These are phyloP conservation scores for Petasospora fabianii DNA, from an alignment of 1,139 yeast species.

Conservation along the genomic window DNA sequence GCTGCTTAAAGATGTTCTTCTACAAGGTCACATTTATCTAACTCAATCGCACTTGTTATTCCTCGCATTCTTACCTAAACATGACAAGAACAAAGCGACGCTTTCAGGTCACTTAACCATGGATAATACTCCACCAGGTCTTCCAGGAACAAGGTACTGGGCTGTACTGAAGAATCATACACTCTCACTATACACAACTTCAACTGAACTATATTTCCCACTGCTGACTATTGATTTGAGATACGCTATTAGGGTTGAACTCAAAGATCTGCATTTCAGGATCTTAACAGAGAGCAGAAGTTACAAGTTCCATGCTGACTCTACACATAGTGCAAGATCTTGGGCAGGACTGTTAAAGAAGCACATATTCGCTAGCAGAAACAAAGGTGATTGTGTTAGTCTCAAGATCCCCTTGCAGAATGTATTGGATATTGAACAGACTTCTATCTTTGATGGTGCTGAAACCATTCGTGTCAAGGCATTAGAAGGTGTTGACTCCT, in stretches of 20 bases:
- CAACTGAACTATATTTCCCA: constrained; percentile 84
- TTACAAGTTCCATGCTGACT: constrained; percentile 71
- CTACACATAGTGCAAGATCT: constrained; percentile 63
- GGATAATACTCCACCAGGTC: constrained; percentile 16
- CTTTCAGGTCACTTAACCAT: constrained; percentile 32
- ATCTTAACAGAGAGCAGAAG: constrained; percentile 55
- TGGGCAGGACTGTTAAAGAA: constrained; percentile 80
- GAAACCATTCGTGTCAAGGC: constrained; percentile 45
- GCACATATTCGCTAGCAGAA: constrained; percentile 69
- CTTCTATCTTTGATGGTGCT: constrained; percentile 46
- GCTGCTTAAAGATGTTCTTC: constrained; percentile 74
- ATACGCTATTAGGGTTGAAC: constrained; percentile 58
- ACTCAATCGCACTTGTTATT: constrained; percentile 65
- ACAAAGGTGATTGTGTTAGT: constrained; percentile 68
- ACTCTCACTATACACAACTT: constrained; percentile 61
- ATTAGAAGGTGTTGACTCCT: constrained; percentile 46
- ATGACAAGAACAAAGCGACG: constrained; percentile 25
- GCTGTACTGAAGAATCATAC: constrained; percentile 70
- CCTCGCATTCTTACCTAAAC: constrained; percentile 75
- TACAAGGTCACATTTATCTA: constrained; percentile 81
- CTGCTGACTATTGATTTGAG: constrained; percentile 67
- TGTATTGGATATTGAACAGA: constrained; percentile 58
- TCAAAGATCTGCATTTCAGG: constrained; percentile 44
- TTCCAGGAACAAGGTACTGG: constrained; percentile 54
- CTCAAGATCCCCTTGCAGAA: constrained; percentile 72